Evolutionary conservation across 192 early-diverging fungal species (phyloP).

Genomic region (Coemansia sp.): DNA sequence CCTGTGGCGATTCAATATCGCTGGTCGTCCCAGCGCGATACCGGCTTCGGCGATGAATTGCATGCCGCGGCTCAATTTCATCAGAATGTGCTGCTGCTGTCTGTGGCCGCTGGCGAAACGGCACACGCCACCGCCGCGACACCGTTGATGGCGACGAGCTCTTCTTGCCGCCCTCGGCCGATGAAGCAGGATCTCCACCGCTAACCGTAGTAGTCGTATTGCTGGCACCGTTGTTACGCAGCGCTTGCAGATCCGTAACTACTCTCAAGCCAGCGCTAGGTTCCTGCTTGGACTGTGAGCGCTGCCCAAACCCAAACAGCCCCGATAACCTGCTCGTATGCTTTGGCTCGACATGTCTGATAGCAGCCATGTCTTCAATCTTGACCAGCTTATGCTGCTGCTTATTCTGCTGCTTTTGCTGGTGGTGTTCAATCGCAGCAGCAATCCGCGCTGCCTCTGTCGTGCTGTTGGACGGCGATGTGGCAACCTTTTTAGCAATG

Average conservation of each 20-base stretch:
- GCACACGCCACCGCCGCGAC: slow-evolving; percentile 43
- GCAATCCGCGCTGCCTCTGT: slow-evolving; percentile 30
- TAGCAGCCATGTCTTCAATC: neutral
- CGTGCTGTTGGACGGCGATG: neutral
- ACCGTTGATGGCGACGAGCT: slow-evolving; percentile 42
- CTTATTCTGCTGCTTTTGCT: slow-evolving; percentile 35
- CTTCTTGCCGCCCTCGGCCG: slow-evolving; percentile 16
- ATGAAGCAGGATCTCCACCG: slow-evolving; percentile 15
- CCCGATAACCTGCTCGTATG: slow-evolving; percentile 43
- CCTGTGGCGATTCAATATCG: slow-evolving; percentile 41
- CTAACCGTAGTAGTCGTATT: neutral
- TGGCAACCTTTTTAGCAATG: slow-evolving; percentile 32
- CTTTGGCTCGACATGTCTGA: slow-evolving; percentile 4
- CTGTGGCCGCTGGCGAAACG: slow-evolving; percentile 30
- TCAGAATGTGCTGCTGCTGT: slow-evolving; percentile 11
- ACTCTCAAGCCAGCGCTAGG: slow-evolving; percentile 28
- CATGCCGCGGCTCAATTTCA: slow-evolving; percentile 10
- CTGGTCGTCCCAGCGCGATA: slow-evolving; percentile 52
- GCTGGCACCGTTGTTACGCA: slow-evolving; percentile 16
- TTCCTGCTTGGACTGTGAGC: slow-evolving; percentile 14
- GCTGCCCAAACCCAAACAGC: slow-evolving; percentile 49
- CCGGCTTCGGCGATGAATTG: slow-evolving; percentile 28
- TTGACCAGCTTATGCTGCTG: slow-evolving; percentile 4
- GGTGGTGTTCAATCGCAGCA: slow-evolving; percentile 51
- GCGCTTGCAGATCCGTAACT: slow-evolving; percentile 27